Conservation (phyloP, 257 asterid species). For the Scutellaria galericulata region DNA sequence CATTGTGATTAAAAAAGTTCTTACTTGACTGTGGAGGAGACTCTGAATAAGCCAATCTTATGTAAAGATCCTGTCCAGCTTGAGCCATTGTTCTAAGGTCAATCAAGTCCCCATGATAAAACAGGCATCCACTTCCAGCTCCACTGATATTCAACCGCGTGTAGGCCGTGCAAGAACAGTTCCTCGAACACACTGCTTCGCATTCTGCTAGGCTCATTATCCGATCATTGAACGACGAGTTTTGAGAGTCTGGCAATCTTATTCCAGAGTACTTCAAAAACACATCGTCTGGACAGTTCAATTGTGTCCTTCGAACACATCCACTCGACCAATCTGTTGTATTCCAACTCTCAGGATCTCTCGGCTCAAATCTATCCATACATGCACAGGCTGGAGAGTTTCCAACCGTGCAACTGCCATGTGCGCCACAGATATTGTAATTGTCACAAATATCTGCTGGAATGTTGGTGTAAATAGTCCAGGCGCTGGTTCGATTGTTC, state of each 20-base stretch:
- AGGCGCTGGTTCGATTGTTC: slow-evolving; percentile 31
- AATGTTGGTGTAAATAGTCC: slow-evolving; percentile 36
- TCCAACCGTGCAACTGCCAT: slow-evolving; percentile 41
- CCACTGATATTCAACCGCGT: slow-evolving; percentile 30
- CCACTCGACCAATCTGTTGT: slow-evolving; percentile 39
- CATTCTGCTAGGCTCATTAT: slow-evolving; percentile 43
- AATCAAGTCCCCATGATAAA: slow-evolving; percentile 49
- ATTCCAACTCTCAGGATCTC: slow-evolving; percentile 27
- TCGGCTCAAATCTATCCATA: slow-evolving; percentile 43
- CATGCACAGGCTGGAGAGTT: slow-evolving; percentile 45
- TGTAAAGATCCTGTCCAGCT: slow-evolving; percentile 39
- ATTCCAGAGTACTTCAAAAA: slow-evolving; percentile 34
- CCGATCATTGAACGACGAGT: slow-evolving; percentile 30
- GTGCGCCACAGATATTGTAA: slow-evolving; percentile 46
- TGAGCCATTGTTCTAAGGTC: slow-evolving; percentile 38
- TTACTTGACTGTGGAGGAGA: background rate
- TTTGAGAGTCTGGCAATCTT: slow-evolving; percentile 43
- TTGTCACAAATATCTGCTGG: slow-evolving; percentile 44
- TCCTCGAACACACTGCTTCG: slow-evolving; percentile 34
- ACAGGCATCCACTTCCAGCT: slow-evolving; percentile 50
- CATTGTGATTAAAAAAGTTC: background rate
- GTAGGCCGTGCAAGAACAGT: slow-evolving; percentile 52
- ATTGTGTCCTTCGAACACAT: slow-evolving; percentile 27
- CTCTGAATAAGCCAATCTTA: slow-evolving; percentile 39
- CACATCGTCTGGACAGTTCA: slow-evolving; percentile 33